A percentile compares a stretch with the other conserved stretches of the same genome.
These are phyloP conservation scores for Tolypocladium cylindrosporum DNA, from an alignment of 2,329 filamentous ascomycete species.

Conservation along the genomic window DNA sequence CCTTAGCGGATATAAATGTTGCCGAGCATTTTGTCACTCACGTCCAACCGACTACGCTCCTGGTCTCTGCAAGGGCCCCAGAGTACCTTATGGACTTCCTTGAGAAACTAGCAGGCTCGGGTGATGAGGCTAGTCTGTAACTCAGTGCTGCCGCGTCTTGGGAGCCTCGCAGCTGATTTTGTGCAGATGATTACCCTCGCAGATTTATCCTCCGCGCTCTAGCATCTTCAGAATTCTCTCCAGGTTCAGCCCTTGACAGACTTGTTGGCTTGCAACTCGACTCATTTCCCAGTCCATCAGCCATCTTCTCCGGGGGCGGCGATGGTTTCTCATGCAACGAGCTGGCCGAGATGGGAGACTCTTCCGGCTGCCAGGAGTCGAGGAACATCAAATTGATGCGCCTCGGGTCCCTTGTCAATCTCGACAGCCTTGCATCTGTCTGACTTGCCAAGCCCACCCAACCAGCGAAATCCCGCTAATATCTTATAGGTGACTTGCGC, in stretches of 20 bases:
- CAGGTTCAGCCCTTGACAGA: constrained; percentile 55
- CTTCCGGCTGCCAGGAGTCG: neutral
- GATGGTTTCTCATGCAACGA: neutral
- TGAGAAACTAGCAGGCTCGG: constrained; percentile 10
- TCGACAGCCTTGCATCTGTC: constrained; percentile 64
- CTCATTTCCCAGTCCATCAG: constrained; percentile 5
- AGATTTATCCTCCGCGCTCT: constrained; percentile 49
- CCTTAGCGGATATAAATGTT: constrained; percentile 56
- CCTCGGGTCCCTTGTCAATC: constrained; percentile 59
- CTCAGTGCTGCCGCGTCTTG: neutral
- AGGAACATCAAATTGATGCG: constrained; percentile 48
- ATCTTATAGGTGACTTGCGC: constrained; percentile 61
- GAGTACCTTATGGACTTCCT: constrained; percentile 24
- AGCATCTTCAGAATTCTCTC: constrained; percentile 62
- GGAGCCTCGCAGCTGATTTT: neutral
- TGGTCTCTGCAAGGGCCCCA: constrained; percentile 39
- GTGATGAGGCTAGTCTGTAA: neutral
- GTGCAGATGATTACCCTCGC: constrained; percentile 1
- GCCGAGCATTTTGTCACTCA: constrained; percentile 51
- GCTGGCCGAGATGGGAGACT: neutral
- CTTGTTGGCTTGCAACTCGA: constrained; percentile 35
- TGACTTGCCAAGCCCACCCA: neutral
- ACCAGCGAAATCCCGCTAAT: constrained; percentile 4
- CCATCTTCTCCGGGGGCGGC: constrained; percentile 10
- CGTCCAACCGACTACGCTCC: constrained; percentile 43